Evolutionary conservation across 192 early-diverging fungal genomes (phyloP), one percentile per base, ranked within the genome.

Genomic region (Coemansia biformis): DNA sequence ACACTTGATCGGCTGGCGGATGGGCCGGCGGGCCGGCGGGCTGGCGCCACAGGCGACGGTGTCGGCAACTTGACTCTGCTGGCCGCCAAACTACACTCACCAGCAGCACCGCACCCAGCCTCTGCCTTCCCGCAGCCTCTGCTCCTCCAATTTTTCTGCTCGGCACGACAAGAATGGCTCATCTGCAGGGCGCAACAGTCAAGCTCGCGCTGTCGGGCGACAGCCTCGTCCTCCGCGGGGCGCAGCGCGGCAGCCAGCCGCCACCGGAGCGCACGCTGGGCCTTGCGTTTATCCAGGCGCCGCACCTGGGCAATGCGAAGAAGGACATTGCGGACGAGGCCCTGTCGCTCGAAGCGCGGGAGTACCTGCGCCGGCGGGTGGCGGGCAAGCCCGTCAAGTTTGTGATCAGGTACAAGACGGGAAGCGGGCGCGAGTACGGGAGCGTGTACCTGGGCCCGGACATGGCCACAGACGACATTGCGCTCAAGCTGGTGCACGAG

Each of bases 181-280:
- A 52, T 15, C 42, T 71, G 7, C 69, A 76, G 31, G 80, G 75
- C 63, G 93, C 88, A 46, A 65, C 82, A 6, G 88, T 93, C 56
- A 97, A 97, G 65, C 84, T 76, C 26, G 88, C 92, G 15, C 76
- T 97, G 41, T 93, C 90, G 9, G 93, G 92, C 43, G 92, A 97
- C 79, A 88, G 87, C 43, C 77, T 99, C 31, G 79, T 95, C 41
- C 79, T 99, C 18, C 82, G 88, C 33, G 91, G 90, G 31, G 85
- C 79, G 38, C 87, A 88, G 23, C 66, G 77, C 42, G 73, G 77
- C 21, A 81, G 81, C 46, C 88, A 86, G 17, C 91, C 93, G 19
- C 90, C 93, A 31, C 78, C 87, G 1, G 94, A 94, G 60, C 81
- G 83, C 36, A 76, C 85, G n/a, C 61, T 99, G 12, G 86, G 85